Percentiles rank a stretch among this genome's conserved stretches.
Conservation (phyloP, 1,284 basidiomycete genomes). For the Inonotus obliquus region DNA sequence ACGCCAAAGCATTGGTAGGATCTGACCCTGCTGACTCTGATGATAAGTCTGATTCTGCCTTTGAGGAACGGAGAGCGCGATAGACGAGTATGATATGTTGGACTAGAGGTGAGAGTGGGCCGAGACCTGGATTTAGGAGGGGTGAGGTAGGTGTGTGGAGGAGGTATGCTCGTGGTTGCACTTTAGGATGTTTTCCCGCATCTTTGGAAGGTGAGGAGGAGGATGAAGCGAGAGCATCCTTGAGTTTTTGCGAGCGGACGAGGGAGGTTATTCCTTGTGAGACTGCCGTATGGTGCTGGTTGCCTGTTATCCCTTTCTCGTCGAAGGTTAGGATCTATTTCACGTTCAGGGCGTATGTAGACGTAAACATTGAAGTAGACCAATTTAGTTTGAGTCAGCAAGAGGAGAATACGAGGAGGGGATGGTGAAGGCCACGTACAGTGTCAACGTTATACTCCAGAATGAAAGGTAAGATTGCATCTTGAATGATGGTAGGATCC, state of each 20-base stretch:
- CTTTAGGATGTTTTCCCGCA: neutral
- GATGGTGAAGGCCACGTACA: neutral
- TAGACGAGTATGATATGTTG: slow-evolving; percentile 11
- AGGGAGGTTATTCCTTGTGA: slow-evolving; percentile 5
- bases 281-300: slow-evolving; percentile 12
- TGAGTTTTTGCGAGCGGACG: slow-evolving; percentile 10
- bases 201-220: neutral
- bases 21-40: neutral
- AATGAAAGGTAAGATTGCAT: slow-evolving; percentile 9
- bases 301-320: slow-evolving; percentile 3
- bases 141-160: neutral
- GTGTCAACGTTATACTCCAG: slow-evolving; percentile 17
- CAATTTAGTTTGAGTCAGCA: neutral
- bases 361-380: neutral
- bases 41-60: neutral
- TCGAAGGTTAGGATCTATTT: slow-evolving; percentile 18
- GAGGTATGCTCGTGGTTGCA: slow-evolving; percentile 11
- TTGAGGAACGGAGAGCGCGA: neutral
- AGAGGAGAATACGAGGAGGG: neutral
- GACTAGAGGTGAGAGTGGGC: slow-evolving; percentile 11
- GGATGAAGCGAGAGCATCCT: neutral
- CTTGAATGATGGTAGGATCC: slow-evolving; percentile 6
- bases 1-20: neutral
- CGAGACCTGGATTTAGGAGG: neutral
- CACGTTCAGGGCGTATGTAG: neutral